Percentiles rank a stretch among this genome's conserved stretches.
Conservation (phyloP, 192 early-diverging fungal species). For the Spinellus fusiger region DNA sequence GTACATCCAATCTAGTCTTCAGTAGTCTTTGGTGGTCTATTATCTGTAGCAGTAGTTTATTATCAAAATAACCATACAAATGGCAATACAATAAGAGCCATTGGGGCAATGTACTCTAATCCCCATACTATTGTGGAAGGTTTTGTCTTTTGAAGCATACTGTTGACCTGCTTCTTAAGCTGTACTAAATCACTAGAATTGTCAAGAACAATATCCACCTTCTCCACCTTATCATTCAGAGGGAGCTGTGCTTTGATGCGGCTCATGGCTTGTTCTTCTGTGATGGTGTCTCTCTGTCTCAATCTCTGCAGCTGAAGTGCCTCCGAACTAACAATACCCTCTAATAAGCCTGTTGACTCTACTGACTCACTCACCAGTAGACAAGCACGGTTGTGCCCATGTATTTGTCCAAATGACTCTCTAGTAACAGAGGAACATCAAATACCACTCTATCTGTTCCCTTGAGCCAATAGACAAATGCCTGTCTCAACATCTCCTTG, state of each 20-base stretch:
- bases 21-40: too few relatives aligned
- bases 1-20: too few relatives aligned
- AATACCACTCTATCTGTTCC: conserved; percentile 70
- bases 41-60: too few relatives aligned
- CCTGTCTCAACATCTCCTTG: conserved; percentile 67
- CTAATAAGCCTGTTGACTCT: not conserved
- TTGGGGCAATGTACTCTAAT: conserved; percentile 22
- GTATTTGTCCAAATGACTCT: conserved; percentile 70
- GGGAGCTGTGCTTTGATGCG: conserved; percentile 82
- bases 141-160: conserved; percentile 14
- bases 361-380: conserved; percentile 51
- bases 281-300: conserved; percentile 62
- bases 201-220: conserved; percentile 80
- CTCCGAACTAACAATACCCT: conserved; percentile 46
- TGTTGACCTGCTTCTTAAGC: conserved; percentile 33
- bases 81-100: conserved; percentile 10
- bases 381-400: conserved; percentile 74
- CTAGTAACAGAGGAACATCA: conserved; percentile 92
- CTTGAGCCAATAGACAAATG: conserved; percentile 62
- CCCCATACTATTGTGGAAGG: conserved; percentile 25
- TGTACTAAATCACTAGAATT: conserved; percentile 65
- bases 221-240: conserved; percentile 67
- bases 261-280: conserved; percentile 54
- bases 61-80: too few relatives aligned
- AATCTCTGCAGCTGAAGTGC: conserved; percentile 71